phyloP scores from a whole-genome alignment of 139 green algal species.

The Chlorella sorokiniana region DNA sequence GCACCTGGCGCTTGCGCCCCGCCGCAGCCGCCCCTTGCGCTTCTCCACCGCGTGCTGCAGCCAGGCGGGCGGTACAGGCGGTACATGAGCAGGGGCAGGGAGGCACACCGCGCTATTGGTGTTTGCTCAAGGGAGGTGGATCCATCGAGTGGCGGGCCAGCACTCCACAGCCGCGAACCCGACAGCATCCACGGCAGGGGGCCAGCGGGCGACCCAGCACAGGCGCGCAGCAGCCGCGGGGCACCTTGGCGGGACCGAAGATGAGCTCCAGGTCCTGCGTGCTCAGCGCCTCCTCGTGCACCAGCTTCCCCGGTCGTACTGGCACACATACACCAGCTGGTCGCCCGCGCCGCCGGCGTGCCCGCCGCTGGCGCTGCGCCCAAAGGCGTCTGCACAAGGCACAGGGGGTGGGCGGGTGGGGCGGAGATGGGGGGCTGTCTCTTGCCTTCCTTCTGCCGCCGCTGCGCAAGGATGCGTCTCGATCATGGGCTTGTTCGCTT shows the following conservation, averaged over 20 bases:
- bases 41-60: constrained; percentile 1
- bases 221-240: background rate
- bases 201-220: background rate
- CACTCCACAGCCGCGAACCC: background rate
- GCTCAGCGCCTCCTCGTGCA: constrained; percentile 52
- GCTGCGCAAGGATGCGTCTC: no score
- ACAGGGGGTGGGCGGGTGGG: no score
- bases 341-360: background rate
- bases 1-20: constrained; percentile 23
- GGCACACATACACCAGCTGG: constrained; percentile 39
- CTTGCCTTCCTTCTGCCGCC: no score
- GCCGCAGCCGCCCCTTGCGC: background rate
- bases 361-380: background rate
- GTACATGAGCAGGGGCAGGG: no score
- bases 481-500: no score
- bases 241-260: constrained; percentile 27
- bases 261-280: constrained; percentile 44
- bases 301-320: constrained; percentile 55
- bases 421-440: no score
- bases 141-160: no score
- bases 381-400: background rate
- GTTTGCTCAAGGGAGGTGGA: no score
- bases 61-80: no score
- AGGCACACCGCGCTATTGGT: no score
- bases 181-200: background rate